Evolutionary conservation across 345 rosid genomes (phyloP).

Genomic region (Gossypium bickii): DNA sequence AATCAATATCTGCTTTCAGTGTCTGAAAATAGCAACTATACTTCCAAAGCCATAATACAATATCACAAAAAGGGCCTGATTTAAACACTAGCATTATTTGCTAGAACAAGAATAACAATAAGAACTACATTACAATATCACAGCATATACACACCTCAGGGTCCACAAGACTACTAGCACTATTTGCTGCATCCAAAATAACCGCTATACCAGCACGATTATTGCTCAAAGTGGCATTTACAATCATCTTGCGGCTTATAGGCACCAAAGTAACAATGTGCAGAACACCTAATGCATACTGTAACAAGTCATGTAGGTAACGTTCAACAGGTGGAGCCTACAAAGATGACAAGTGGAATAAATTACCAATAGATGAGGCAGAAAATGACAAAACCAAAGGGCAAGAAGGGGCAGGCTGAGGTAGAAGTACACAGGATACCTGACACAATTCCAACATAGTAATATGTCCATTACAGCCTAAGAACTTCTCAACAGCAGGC

Average conservation of each 20-base stretch:
- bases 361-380: not conserved
- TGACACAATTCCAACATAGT: slow-evolving; percentile 94
- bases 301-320: slow-evolving; percentile 90
- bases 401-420: slow-evolving; percentile 6
- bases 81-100: not conserved
- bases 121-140: not conserved
- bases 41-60: not conserved
- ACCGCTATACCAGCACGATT: slow-evolving; percentile 89
- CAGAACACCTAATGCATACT: slow-evolving; percentile 93
- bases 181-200: slow-evolving; percentile 87
- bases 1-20: slow-evolving; percentile 10
- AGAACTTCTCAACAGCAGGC: slow-evolving; percentile 79
- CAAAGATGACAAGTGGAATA: slow-evolving; percentile 20
- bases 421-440: slow-evolving; percentile 36
- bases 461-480: slow-evolving; percentile 72
- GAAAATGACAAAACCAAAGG: slow-evolving; percentile 15
- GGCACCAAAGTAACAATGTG: slow-evolving; percentile 85
- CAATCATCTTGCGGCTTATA: slow-evolving; percentile 85
- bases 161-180: slow-evolving; percentile 74
- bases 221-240: slow-evolving; percentile 74
- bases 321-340: slow-evolving; percentile 98
- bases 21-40: slow-evolving; percentile 9
- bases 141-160: slow-evolving; percentile 62
- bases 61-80: not conserved
- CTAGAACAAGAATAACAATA: slow-evolving; percentile 7